Conservation (phyloP, 805 yeast genomes). For the Candida sphagnicola region DNA sequence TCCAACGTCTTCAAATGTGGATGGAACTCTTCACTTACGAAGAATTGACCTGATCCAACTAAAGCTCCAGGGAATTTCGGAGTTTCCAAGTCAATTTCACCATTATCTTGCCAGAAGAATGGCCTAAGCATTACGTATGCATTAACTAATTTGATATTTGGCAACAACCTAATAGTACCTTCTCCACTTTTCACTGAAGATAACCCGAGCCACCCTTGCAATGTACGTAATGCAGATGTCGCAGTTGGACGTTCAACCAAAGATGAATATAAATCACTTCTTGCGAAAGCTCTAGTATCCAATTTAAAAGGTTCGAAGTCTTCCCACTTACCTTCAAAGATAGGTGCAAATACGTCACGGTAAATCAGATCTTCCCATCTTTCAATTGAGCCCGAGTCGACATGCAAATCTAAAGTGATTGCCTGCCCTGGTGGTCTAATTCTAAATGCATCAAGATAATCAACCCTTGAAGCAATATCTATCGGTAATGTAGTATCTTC, state of each 20-base stretch:
- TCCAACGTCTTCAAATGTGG: conserved; percentile 31
- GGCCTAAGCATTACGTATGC: conserved; percentile 40
- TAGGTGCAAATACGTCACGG: conserved; percentile 26
- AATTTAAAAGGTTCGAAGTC: conserved; percentile 35
- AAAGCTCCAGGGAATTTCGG: conserved; percentile 35
- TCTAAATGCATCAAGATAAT: conserved; percentile 42
- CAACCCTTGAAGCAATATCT: conserved; percentile 26
- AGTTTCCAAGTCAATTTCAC: conserved; percentile 26
- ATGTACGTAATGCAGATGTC: conserved; percentile 29
- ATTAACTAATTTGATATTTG: conserved; percentile 30
- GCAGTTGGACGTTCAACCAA: conserved; percentile 7
- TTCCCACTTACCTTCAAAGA: conserved; percentile 38
- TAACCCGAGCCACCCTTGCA: conserved; percentile 44
- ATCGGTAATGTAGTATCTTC: conserved; percentile 19
- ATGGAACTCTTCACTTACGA: conserved; percentile 20
- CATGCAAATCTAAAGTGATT: conserved; percentile 32
- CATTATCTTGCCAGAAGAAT: conserved; percentile 29
- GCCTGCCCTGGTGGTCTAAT: conserved; percentile 36
- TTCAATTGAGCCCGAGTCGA: conserved; percentile 41
- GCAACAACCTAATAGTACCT: conserved; percentile 37
- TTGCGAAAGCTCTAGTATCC: conserved; percentile 27
- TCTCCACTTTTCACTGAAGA: conserved; percentile 31
- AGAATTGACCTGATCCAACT: conserved; percentile 33
- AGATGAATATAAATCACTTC: conserved; percentile 24
- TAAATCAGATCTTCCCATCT: conserved; percentile 41